Evolutionary conservation across 345 rosid species (phyloP).

Genomic region (Iberis pinnata): DNA sequence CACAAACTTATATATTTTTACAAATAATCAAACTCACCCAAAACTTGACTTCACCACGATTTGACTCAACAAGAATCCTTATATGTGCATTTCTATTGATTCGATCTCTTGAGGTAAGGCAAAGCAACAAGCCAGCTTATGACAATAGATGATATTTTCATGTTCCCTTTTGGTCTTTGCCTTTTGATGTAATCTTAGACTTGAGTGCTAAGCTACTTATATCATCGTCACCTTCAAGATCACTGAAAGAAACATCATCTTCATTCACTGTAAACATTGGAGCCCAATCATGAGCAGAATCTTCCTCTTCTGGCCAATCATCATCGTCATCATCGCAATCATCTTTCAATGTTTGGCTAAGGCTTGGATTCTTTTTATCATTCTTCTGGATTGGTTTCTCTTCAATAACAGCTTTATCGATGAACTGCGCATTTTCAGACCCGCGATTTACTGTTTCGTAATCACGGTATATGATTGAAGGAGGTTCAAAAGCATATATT

Average conservation of each 20-base stretch:
- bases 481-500: constrained; percentile 38
- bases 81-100: constrained; percentile 25
- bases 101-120: constrained; percentile 12
- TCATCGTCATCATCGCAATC: constrained; percentile 65
- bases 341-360: constrained; percentile 34
- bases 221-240: constrained; percentile 88
- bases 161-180: constrained; percentile 11
- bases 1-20: constrained; percentile 1
- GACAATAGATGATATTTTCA: constrained; percentile 3
- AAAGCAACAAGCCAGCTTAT: constrained; percentile 12
- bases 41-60: constrained; percentile 22
- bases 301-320: constrained; percentile 87
- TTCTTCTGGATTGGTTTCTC: constrained; percentile 40
- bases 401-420: constrained; percentile 66
- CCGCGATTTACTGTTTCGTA: constrained; percentile 45
- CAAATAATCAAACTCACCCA: constrained; percentile 29
- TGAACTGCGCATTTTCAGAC: constrained; percentile 44
- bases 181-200: constrained; percentile 17
- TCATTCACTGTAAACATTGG: constrained; percentile 52
- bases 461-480: constrained; percentile 32
- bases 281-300: constrained; percentile 41
- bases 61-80: constrained; percentile 15
- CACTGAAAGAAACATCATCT: constrained; percentile 95
- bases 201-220: constrained; percentile 34
- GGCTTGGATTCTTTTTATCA: constrained; percentile 26